phyloP scores from a whole-genome alignment of 2,329 filamentous ascomycete species.

The Fusarium sp. region DNA sequence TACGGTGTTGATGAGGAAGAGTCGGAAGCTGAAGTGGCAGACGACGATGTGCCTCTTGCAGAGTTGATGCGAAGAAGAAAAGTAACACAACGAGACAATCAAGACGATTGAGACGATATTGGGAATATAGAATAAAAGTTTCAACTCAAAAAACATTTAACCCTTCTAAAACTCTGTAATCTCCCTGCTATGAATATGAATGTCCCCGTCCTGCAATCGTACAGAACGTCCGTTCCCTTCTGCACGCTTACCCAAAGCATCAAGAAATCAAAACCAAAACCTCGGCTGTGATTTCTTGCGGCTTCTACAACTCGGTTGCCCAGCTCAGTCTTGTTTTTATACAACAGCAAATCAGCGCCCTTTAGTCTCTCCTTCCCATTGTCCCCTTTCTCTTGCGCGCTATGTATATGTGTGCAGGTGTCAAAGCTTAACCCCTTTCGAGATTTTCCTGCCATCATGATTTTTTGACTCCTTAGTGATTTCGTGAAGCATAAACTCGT shows the following conservation, averaged over 20 bases:
- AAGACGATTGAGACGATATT: constrained; percentile 48
- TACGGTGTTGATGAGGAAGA: constrained; percentile 86
- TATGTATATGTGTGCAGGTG: constrained; percentile 22
- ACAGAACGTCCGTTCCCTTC: constrained; percentile 5
- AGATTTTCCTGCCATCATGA: constrained; percentile 31
- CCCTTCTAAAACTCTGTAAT: constrained; percentile 33
- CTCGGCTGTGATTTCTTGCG: constrained; percentile 41
- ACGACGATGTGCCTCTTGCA: constrained; percentile 76
- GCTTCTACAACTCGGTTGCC: constrained; percentile 44
- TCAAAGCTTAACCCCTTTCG: constrained; percentile 21
- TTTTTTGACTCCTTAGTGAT: constrained; percentile 29
- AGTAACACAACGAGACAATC: constrained; percentile 50
- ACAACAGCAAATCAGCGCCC: constrained; percentile 37
- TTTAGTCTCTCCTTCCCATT: constrained; percentile 27
- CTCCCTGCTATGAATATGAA: constrained; percentile 32
- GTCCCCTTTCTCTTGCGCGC: constrained; percentile 25
- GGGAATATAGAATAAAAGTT: constrained; percentile 35
- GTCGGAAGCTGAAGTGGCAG: constrained; percentile 47
- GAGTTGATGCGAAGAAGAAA: constrained; percentile 73
- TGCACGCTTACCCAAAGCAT: constrained; percentile 40
- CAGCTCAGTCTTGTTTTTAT: constrained; percentile 47
- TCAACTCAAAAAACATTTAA: constrained; percentile 28
- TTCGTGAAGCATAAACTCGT: constrained; percentile 46
- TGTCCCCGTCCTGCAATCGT: constrained; percentile 16
- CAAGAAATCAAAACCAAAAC: constrained; percentile 44